Conservation (phyloP, 1,284 basidiomycete genomes). For the Microbotryum silenes-acaulis region DNA sequence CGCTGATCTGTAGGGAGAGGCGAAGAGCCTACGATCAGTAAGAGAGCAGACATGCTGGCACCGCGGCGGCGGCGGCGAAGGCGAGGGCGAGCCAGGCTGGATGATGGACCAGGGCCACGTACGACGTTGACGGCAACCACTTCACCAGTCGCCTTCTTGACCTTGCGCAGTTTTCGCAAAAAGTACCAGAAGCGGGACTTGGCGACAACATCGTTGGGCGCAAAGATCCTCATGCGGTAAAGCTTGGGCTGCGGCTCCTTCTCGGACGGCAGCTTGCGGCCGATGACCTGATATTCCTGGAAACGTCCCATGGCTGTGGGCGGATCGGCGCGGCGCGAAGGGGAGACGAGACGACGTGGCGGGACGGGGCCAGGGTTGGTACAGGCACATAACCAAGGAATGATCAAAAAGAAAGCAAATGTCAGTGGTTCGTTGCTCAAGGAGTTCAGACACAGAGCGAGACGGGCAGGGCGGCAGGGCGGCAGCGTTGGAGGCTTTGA, state of each 20-base stretch:
- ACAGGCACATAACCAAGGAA: no score
- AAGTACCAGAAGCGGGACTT: conserved; percentile 99
- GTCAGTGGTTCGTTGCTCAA: no score
- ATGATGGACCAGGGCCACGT: conserved; percentile 45
- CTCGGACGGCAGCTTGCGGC: conserved; percentile 93
- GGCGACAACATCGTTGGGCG: conserved; percentile 93
- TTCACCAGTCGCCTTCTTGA: conserved; percentile 99
- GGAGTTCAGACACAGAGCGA: no score
- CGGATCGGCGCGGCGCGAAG: background rate
- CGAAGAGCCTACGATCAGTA: no score
- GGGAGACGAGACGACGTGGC: background rate
- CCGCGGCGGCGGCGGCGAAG: background rate
- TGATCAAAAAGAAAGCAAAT: no score
- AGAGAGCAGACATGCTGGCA: background rate
- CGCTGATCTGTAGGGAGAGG: conserved; percentile 62
- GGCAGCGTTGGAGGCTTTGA: no score
- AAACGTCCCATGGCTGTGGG: conserved; percentile 29
- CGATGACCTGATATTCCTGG: conserved; percentile 90
- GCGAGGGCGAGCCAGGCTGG: background rate
- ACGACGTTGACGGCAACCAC: conserved; percentile 97
- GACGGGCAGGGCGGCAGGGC: no score
- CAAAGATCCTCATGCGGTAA: conserved; percentile 99
- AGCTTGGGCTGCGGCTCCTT: conserved; percentile 88
- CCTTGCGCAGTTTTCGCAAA: conserved; percentile 95
- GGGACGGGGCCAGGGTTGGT: no score